phyloP scores from a whole-genome alignment of 257 asterid species.

The Petunia axillaris region DNA sequence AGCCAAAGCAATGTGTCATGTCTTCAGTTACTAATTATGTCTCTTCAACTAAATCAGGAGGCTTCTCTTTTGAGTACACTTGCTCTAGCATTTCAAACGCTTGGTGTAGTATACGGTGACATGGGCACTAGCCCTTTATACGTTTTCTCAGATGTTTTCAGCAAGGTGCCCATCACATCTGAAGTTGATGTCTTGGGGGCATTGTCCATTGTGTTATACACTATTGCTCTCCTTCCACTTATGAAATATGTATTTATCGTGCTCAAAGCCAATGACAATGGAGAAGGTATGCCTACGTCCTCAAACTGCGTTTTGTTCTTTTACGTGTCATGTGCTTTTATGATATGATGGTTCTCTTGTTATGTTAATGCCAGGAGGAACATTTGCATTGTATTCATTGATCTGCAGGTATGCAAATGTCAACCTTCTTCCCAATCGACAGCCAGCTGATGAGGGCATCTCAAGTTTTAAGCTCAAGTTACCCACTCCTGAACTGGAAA shows the following conservation, averaged over 20 bases:
- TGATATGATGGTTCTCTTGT: slow-evolving; percentile 22
- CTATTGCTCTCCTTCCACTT: slow-evolving; percentile 86
- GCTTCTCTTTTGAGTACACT: slow-evolving; percentile 68
- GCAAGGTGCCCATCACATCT: slow-evolving; percentile 85
- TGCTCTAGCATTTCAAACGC: slow-evolving; percentile 90
- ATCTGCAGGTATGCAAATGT: slow-evolving; percentile 93
- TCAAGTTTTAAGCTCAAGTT: slow-evolving; percentile 93
- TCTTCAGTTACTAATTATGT: slow-evolving; percentile 9
- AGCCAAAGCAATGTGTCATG: not conserved
- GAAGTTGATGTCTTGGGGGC: slow-evolving; percentile 90
- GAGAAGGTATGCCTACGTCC: slow-evolving; percentile 73
- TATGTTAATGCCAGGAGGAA: slow-evolving; percentile 75
- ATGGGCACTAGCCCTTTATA: slow-evolving; percentile 97
- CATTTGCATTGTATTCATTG: slow-evolving; percentile 90
- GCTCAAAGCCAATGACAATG: slow-evolving; percentile 91
- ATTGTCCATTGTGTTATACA: slow-evolving; percentile 82
- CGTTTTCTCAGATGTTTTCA: slow-evolving; percentile 84
- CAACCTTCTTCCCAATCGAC: slow-evolving; percentile 88
- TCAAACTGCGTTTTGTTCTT: not conserved
- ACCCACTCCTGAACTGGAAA: slow-evolving; percentile 92
- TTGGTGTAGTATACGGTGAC: slow-evolving; percentile 97
- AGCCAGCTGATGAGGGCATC: slow-evolving; percentile 78
- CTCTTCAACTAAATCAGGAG: slow-evolving; percentile 50
- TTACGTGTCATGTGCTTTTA: slow-evolving; percentile 17
- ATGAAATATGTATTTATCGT: slow-evolving; percentile 86